phyloP scores from a whole-genome alignment of 331 rosid genomes.

The Cydonia oblonga region DNA sequence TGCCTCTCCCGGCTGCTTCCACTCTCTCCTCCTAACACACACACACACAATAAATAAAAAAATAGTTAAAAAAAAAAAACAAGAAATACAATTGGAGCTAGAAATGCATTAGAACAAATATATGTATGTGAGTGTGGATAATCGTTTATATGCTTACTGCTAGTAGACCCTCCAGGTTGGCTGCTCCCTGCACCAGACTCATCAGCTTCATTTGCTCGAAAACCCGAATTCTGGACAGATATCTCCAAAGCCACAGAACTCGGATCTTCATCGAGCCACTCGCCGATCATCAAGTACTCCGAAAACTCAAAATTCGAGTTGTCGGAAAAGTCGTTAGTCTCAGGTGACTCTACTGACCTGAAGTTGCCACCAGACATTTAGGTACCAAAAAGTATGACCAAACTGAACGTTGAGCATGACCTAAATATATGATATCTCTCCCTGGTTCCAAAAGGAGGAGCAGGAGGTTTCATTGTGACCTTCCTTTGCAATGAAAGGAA shows the following conservation, averaged over 20 bases:
- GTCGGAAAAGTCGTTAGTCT: constrained; percentile 19
- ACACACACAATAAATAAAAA: neutral
- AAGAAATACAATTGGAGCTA: no score
- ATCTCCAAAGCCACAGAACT: constrained; percentile 14
- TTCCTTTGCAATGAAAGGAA: constrained; percentile 56
- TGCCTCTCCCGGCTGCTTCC: constrained; percentile 20
- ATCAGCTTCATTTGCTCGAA: constrained; percentile 20
- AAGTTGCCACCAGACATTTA: constrained; percentile 39
- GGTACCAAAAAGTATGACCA: neutral
- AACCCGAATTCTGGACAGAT: constrained; percentile 13
- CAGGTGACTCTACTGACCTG: constrained; percentile 7
- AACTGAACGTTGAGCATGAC: neutral
- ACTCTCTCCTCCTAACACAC: constrained; percentile 23
- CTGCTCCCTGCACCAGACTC: constrained; percentile 25
- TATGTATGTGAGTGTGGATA: neutral
- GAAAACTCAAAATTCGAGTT: constrained; percentile 34
- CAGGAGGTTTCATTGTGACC: constrained; percentile 28
- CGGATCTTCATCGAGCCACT: constrained; percentile 14
- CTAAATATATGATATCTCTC: constrained; percentile 1
- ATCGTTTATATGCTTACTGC: constrained; percentile 30
- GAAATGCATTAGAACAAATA: neutral
- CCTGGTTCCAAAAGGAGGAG: constrained; percentile 11
- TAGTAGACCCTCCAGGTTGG: constrained; percentile 24
- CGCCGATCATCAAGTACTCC: constrained; percentile 37
- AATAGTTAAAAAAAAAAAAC: neutral